phyloP scores from a whole-genome alignment of 495 filamentous ascomycete genomes.

The Cudoniella acicularis region DNA sequence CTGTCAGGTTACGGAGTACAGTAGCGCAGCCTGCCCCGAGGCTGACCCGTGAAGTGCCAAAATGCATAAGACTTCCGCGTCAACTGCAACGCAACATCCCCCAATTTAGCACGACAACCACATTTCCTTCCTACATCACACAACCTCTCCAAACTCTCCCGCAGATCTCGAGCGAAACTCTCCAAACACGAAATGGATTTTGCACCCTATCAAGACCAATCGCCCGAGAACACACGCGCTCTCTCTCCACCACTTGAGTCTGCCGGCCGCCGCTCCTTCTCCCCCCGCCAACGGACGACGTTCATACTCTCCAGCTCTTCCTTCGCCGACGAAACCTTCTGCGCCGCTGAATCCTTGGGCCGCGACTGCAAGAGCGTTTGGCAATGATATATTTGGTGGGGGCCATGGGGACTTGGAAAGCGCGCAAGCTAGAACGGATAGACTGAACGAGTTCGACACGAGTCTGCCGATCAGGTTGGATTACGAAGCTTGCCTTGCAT shows the following conservation, averaged over 20 bases:
- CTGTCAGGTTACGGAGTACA: too few relatives aligned
- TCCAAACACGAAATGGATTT: constrained; percentile 67
- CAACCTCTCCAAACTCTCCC: too few relatives aligned
- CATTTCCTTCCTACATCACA: too few relatives aligned
- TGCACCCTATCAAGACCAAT: constrained; percentile 89
- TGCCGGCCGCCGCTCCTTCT: constrained; percentile 41
- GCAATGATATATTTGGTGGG: constrained; percentile 38
- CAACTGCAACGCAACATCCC: background rate
- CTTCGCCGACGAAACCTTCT: constrained; percentile 35
- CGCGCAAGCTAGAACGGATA: constrained; percentile 15
- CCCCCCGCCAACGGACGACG: constrained; percentile 36
- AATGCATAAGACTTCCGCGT: background rate
- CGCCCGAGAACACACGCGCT: constrained; percentile 70
- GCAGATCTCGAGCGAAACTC: background rate
- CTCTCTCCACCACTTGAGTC: constrained; percentile 56
- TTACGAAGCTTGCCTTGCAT: constrained; percentile 88
- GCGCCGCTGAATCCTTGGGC: constrained; percentile 47
- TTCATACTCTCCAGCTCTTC: constrained; percentile 40
- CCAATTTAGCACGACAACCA: too few relatives aligned
- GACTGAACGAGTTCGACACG: constrained; percentile 63
- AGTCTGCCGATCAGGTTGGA: constrained; percentile 65
- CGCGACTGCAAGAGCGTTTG: constrained; percentile 21
- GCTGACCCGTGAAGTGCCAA: background rate
- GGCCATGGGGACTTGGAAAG: constrained; percentile 30
- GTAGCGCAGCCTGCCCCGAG: background rate